phyloP scores from a whole-genome alignment of 1,284 basidiomycete species.

The Xerocomus cyaneibrunnescens region DNA sequence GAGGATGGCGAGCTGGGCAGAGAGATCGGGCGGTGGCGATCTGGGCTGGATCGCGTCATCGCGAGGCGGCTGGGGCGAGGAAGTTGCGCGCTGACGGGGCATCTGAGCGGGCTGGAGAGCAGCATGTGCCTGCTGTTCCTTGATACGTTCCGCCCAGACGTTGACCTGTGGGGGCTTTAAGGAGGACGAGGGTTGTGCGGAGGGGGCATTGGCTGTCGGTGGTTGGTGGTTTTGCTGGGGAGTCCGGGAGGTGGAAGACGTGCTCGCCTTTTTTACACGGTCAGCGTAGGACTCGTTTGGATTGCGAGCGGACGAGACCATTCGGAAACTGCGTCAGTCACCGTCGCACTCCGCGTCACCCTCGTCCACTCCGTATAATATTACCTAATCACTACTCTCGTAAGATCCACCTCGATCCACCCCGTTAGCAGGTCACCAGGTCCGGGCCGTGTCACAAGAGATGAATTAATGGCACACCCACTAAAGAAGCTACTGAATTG shows the following conservation, averaged over 20 bases:
- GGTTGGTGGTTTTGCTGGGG: slow-evolving; percentile 2
- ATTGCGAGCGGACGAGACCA: slow-evolving; percentile 41
- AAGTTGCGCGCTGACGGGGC: slow-evolving; percentile 11
- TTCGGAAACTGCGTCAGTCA: slow-evolving; percentile 30
- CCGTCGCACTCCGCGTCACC: slow-evolving; percentile 30
- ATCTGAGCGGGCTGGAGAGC: slow-evolving; percentile 16
- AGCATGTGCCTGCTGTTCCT: slow-evolving; percentile 28
- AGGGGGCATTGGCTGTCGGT: neutral
- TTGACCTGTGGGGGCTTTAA: slow-evolving; percentile 22
- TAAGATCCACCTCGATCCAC: slow-evolving; percentile 29
- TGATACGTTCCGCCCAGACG: slow-evolving; percentile 34
- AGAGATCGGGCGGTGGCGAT: slow-evolving; percentile 23
- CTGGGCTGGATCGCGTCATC: slow-evolving; percentile 26
- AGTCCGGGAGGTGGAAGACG: neutral
- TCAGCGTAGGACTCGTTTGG: slow-evolving; percentile 58
- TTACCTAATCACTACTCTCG: slow-evolving; percentile 20
- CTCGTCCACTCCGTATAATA: neutral
- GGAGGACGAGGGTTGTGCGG: slow-evolving; percentile 11
- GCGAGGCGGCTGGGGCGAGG: slow-evolving; percentile 14
- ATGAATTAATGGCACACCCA: too few relatives aligned
- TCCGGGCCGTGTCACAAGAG: too few relatives aligned
- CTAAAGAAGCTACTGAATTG: neutral
- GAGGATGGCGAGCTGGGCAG: slow-evolving; percentile 25
- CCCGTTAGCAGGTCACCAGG: too few relatives aligned
- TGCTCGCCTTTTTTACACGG: slow-evolving; percentile 49